Evolutionary conservation across 2,329 filamentous ascomycete species (phyloP), one percentile per base, ranked within the genome.

Genomic region (Colletotrichum tamarilloi): DNA sequence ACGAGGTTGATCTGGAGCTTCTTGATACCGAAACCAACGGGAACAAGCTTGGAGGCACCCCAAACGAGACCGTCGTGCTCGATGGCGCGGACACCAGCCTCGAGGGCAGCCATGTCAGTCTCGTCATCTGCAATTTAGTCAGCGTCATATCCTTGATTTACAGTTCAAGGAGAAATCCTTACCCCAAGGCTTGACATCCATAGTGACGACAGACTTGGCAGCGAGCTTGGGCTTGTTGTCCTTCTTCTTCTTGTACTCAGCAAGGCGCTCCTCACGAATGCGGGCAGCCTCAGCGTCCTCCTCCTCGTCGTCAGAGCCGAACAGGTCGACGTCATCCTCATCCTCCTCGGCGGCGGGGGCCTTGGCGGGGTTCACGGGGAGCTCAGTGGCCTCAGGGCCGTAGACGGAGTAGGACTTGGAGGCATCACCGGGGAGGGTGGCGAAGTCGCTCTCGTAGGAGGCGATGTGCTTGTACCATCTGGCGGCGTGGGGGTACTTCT

Each of bases 171-270:
- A 62, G 52, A 72, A 62, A 75, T 74, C 89, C 94, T 79, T 93
- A 98, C 96, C 97, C 96, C 97, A 98, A 81, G 97, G 97, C 92
- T 99, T 99, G 78, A 99, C 94, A 81, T 98, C 96, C 78, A 99
- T 81, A 77, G 95, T 98, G 81, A 98, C 95, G 76, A 98, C 89
- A 74, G 96, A 98, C 92, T 99, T 99, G 84, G 97, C 97, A 76
- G 92, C 92, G 78, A 92, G 89, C 94, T 98, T 98, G 77, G 89
- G 87, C 92, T 98, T 98, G 85, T 90, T 90, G 78, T 93, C 95
- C 93, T 98, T 98, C 94, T 98, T 98, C 89, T 95, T 94, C 85
- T 91, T 93, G 92, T 98, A 98, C 85, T 96, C 96, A 75, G 91
- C 95, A 78, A 99, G 90, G 83, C 95, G 93, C 89, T 95, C 93